Evolutionary conservation across 192 early-diverging fungal species (phyloP), one percentile per base, ranked within the genome.

Genomic region (Linnemannia hyalina): DNA sequence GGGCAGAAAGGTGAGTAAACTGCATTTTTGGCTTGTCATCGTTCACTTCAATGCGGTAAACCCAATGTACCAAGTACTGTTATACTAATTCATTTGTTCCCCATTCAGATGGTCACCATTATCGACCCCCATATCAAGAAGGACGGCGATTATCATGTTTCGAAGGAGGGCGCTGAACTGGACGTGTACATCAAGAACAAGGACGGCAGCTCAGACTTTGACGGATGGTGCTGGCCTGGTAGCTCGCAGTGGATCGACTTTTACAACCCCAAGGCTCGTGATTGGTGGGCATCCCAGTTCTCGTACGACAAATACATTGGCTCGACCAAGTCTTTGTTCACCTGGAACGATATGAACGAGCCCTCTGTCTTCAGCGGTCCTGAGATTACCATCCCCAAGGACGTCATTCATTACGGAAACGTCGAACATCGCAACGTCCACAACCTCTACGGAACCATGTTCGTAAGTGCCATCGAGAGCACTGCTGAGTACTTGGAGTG

Each of bases 261-360:
- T 88, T 88, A 94, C 42, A 95, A 98, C 85, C 94, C 95, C 0
- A 89, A 87, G 18, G 95, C 97, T 4, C 89, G 93, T 9, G 82
- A 91, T 44, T 99, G 95, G 95, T 98, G 96, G 95, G 88, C 93
- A 36, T 88, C 91, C 26, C 90, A 94, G 82, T 99, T 97, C 85
- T 75, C 88, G 15, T 94, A 95, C 85, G 91, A 93, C 80, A 90
- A 95, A 68, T 99, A 98, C 89, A 88, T 95, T 77, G 97, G 96
- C 38, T 96, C 96, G 13, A 96, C 97, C 16, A 89, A 91, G 26
- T 84, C 84, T 55, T 91, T 99, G 26, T 97, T 95, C 88, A 94
- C 97, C 4, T 99, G 99, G 99, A 99, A 99, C 88, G 99, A 99
- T 80, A 99, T 99, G 99, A 99, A 99, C 86, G 99, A 99, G 90